Evolutionary conservation across 305 asterid species (phyloP), one percentile per base, ranked within the genome.

Genomic region (Fraxinus baroniana): DNA sequence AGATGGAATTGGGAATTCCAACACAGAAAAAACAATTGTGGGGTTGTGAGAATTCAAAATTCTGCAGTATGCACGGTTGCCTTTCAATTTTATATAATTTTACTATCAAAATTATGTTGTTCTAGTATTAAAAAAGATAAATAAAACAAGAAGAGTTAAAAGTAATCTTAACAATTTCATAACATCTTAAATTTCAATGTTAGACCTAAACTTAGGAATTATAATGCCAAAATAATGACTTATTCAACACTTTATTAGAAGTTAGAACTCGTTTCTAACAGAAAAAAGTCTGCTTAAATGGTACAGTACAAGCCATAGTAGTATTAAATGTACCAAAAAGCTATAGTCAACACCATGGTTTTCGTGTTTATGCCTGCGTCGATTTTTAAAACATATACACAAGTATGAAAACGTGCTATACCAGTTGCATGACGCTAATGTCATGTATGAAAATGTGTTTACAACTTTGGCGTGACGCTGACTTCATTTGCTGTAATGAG

Each of bases 401-500:
- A 39, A 70, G 60, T 12, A 28, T n/a, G 18, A 49, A 71, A 73
- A 62, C 22, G 32, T 30, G 71, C 70, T 24, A 13, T 64, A 71
- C 55, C 32, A 7, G 77, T 30, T 32, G 72, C 76, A 20, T 76
- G 35, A 36, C 18, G 2, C 37, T 10, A 18, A 28, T 68, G 8
- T 68, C 74, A 12, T 3, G 1, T 26, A 68, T 13, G 39, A 12
- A 68, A 68, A 28, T 15, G 30, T 68, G 60, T 33, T 66, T 22
- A 22, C 24, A 10, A 18, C 33, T n/a, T 70, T 30, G 66, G 37
- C 9, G 18, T 10, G 37, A 66, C 4, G 36, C 18, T 66, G 74
- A 0, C 13, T 2, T 76, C 70, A 84, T 80, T 84, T 86, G 36
- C 86, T 86, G 76, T 85, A 84, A 89, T 87, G 92, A 36, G 90